These are phyloP conservation scores for Zymoseptoria brevis DNA, from an alignment of 2,329 filamentous ascomycete genomes.

Conservation along the genomic window DNA sequence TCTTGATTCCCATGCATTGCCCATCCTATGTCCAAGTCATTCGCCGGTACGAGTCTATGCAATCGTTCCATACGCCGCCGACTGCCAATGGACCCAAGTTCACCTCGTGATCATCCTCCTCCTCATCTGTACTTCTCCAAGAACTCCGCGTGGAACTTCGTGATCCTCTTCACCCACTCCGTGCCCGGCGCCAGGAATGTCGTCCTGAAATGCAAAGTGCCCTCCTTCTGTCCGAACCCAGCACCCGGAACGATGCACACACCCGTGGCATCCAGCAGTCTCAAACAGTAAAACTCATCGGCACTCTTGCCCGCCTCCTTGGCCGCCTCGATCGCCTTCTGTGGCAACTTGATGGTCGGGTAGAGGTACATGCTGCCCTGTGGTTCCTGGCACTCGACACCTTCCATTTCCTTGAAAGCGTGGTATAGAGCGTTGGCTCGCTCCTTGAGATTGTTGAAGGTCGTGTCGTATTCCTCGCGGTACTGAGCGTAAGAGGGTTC, in stretches of 20 bases:
- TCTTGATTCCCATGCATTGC: too few relatives aligned
- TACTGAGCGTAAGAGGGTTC: constrained; percentile 81
- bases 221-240: constrained; percentile 90
- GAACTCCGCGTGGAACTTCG: constrained; percentile 85
- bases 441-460: constrained; percentile 68
- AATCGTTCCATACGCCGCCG: background rate
- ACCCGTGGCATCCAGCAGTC: constrained; percentile 84
- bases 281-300: constrained; percentile 92
- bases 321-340: constrained; percentile 70
- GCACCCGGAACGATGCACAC: constrained; percentile 88
- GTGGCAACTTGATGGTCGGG: constrained; percentile 76
- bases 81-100: background rate
- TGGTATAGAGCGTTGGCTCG: constrained; percentile 80
- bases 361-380: constrained; percentile 99
- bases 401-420: constrained; percentile 91
- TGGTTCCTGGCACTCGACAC: constrained; percentile 80
- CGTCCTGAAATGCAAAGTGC: constrained; percentile 86
- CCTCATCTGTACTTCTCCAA: constrained; percentile 63
- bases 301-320: constrained; percentile 61
- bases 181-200: constrained; percentile 95
- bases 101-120: background rate
- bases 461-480: constrained; percentile 72
- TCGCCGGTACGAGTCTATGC: background rate
- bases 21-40: too few relatives aligned
- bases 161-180: constrained; percentile 81